Conservation (phyloP, 2,329 filamentous ascomycete species). For the Hypoxylon sp. region DNA sequence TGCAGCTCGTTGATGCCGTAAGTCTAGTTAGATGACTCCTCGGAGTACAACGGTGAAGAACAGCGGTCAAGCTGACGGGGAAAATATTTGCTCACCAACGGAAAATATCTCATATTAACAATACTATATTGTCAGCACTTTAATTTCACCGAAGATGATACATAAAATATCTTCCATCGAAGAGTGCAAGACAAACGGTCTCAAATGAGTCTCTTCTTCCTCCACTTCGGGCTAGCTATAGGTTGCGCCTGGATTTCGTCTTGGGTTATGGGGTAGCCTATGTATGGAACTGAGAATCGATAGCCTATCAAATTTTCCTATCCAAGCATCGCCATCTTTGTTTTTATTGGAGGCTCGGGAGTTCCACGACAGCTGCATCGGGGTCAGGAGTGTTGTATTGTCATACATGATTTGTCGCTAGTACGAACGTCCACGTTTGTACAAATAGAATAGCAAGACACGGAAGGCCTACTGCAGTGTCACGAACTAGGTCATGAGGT, state of each 20-base stretch:
- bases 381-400: slow-evolving; percentile 17
- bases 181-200: too few relatives aligned
- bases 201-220: slow-evolving; percentile 8
- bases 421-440: background rate
- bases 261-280: slow-evolving; percentile 1
- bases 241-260: background rate
- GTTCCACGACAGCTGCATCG: slow-evolving; percentile 17
- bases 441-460: slow-evolving; percentile 6
- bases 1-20: slow-evolving; percentile 6
- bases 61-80: background rate
- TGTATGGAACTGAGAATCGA: slow-evolving; percentile 7
- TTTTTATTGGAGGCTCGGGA: slow-evolving; percentile 18
- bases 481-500: slow-evolving; percentile 12
- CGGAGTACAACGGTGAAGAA: background rate
- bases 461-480: slow-evolving; percentile 2
- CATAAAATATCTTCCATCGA: background rate
- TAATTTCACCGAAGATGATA: background rate
- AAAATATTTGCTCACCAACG: background rate
- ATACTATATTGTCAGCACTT: background rate
- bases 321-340: background rate
- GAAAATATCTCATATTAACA: background rate
- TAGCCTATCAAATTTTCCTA: slow-evolving; percentile 11
- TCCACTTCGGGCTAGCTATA: background rate
- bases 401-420: slow-evolving; percentile 15
- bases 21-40: slow-evolving; percentile 3